These are phyloP conservation scores for Lecanicillium sp. DNA, from an alignment of 2,329 filamentous ascomycete species.

Conservation along the genomic window DNA sequence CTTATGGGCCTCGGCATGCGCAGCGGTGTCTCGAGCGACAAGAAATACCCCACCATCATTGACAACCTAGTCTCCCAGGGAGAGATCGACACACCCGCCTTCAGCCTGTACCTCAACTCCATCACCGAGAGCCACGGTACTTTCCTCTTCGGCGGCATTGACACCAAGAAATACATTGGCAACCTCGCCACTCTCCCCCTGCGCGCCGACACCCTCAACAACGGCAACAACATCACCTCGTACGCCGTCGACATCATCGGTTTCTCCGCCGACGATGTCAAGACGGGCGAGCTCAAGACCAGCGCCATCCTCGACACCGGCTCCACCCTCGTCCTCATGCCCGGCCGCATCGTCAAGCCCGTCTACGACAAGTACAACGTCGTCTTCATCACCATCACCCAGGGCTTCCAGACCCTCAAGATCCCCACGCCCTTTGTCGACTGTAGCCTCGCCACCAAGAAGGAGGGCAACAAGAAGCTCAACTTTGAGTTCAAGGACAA, in stretches of 20 bases:
- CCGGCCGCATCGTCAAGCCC: conserved; percentile 47
- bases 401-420: conserved; percentile 29
- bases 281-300: conserved; percentile 33
- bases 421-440: conserved; percentile 45
- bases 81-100: conserved; percentile 56
- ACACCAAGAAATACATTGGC: conserved; percentile 65
- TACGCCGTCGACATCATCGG: conserved; percentile 31
- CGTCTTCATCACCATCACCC: too few relatives aligned
- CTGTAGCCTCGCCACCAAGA: conserved; percentile 42
- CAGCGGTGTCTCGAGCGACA: conserved; percentile 39
- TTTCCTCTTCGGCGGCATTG: conserved; percentile 74
- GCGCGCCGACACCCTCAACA: conserved; percentile 35
- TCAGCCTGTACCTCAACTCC: conserved; percentile 66
- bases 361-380: conserved; percentile 49
- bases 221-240: conserved; percentile 34
- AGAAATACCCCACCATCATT: conserved; percentile 53
- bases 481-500: conserved; percentile 46
- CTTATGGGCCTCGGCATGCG: conserved; percentile 55
- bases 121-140: conserved; percentile 57
- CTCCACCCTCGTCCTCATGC: conserved; percentile 64
- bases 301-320: conserved; percentile 68
- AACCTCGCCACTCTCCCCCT: conserved; percentile 40
- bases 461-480: too few relatives aligned
- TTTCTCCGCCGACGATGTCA: conserved; percentile 33
- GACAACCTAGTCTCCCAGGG: conserved; percentile 57